Percentiles rank a stretch among this genome's conserved stretches.
phyloP scores from a whole-genome alignment of 108 stramenopile genomes.

The Pseudonitzschia delicatissima region DNA sequence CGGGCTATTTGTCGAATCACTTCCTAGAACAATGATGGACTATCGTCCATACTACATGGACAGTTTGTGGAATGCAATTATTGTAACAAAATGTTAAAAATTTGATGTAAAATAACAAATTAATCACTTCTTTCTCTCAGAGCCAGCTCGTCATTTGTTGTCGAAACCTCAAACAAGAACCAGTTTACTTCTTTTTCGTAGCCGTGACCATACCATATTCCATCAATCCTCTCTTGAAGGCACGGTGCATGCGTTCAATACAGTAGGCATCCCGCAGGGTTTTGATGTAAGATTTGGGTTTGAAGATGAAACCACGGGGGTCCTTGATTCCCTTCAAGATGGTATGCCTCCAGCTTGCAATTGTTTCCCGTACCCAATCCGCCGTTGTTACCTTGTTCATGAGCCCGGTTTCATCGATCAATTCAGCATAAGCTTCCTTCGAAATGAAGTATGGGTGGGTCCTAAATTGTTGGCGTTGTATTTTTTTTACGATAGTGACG shows the following conservation, averaged over 20 bases:
- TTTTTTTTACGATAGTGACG: too few species aligned
- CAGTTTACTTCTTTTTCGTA: constrained; percentile 45
- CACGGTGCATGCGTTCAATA: constrained; percentile 94
- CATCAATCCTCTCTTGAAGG: constrained; percentile 94
- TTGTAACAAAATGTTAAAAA: too few species aligned
- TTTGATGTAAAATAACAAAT: not conserved
- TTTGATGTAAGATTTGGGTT: constrained; percentile 83
- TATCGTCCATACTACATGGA: too few species aligned
- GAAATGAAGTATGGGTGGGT: constrained; percentile 97
- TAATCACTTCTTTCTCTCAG: not conserved
- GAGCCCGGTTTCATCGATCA: constrained; percentile 83
- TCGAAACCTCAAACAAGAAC: too few species aligned
- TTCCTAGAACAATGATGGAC: too few species aligned
- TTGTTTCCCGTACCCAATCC: constrained; percentile 90
- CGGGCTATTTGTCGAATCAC: too few species aligned
- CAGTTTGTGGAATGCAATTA: too few species aligned
- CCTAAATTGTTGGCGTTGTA: too few species aligned
- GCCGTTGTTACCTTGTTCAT: constrained; percentile 83
- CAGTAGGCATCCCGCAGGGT: constrained; percentile 90
- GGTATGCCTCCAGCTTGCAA: constrained; percentile 92
- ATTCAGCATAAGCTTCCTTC: constrained; percentile 84
- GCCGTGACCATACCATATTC: constrained; percentile 95
- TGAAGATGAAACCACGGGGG: constrained; percentile 91
- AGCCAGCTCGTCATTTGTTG: not conserved
- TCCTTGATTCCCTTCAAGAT: constrained; percentile 91